These are phyloP conservation scores for Voacanga thouarsii DNA, from an alignment of 257 asterid species.

Conservation along the genomic window DNA sequence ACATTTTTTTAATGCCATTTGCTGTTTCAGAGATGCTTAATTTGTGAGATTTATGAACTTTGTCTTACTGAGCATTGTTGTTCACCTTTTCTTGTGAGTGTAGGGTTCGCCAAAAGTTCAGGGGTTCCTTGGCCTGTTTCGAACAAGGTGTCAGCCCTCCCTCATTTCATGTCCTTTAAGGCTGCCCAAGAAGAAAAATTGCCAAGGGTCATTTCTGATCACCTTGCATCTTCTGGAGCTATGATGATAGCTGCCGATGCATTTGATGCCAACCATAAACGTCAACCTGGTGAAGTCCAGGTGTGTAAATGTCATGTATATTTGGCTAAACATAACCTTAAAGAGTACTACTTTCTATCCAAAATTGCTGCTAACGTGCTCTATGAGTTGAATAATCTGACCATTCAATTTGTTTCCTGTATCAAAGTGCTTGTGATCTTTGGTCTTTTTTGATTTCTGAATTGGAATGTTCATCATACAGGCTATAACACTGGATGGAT, in stretches of 20 bases:
- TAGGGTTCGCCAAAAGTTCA: constrained; percentile 37
- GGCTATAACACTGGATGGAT: not conserved
- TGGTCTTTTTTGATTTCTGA: not conserved
- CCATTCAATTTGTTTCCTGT: not conserved
- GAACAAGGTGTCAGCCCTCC: constrained; percentile 46
- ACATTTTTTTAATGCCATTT: not conserved
- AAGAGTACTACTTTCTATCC: not conserved
- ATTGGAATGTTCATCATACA: not conserved
- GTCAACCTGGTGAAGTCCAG: constrained; percentile 30
- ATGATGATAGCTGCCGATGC: constrained; percentile 23
- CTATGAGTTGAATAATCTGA: not conserved
- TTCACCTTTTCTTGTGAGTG: not conserved
- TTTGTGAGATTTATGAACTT: not conserved
- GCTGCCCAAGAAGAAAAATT: constrained; percentile 47
- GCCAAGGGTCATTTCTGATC: constrained; percentile 28
- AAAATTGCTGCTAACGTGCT: not conserved
- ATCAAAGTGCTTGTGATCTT: not conserved
- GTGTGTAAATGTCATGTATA: constrained; percentile 9
- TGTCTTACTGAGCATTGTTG: not conserved
- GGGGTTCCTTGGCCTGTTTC: constrained; percentile 47
- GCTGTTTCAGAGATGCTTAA: not conserved
- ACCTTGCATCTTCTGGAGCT: constrained; percentile 33
- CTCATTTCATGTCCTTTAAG: constrained; percentile 45
- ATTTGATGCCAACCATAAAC: constrained; percentile 25
- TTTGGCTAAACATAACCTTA: not conserved